Evolutionary conservation across 768 basidiomycete genomes (phyloP), one percentile per base, ranked within the genome.

Genomic region (Phylloporus arenicola): DNA sequence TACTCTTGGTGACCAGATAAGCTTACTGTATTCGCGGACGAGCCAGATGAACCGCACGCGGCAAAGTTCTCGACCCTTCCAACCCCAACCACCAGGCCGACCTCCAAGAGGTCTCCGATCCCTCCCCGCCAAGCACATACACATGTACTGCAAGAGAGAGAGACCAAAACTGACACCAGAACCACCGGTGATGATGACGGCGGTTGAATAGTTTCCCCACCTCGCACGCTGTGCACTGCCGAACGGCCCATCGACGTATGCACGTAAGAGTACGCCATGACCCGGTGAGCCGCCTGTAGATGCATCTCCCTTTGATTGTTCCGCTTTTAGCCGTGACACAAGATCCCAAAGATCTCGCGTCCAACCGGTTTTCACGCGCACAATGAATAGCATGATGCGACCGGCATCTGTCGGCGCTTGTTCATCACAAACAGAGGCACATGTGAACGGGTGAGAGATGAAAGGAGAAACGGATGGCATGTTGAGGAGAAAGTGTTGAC

Each of bases 41-140:
- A 88, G 75, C 88, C 88, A 90, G 3, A 89, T 75, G 55, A 90
- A 87, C 16, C 87, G 73, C 1, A 88, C 76, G 5, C 88, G 74
- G 29, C 59, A 68, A 6, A 77, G 80, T 38, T 68, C 69, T 48
- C 70, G 75, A 6, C 62, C 58, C 22, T 67, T 69, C 29, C 69
- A 56, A 0, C 74, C 73, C 66, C 70, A 75, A 2, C 77, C 73
- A 9, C 76, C 76, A 7, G 66, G 57, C 30, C 64, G 68, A 7
- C 78, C 76, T 13, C 80, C 81, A 12, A 82, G 62, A 50, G 65
- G 63, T 50, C 59, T 64, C 6, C 79, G 78, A 43, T 83, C 74
- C 53, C 82, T 70, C 33, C 77, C 79, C 1, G 79, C 72, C 59
- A 88, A 67, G 51, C 77, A 78, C 49, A 78, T 65, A 55, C 77